Evolutionary conservation across 108 stramenopile species (phyloP), one percentile per base, ranked within the genome.

Genomic region (Stephanodiscus minutulus): DNA sequence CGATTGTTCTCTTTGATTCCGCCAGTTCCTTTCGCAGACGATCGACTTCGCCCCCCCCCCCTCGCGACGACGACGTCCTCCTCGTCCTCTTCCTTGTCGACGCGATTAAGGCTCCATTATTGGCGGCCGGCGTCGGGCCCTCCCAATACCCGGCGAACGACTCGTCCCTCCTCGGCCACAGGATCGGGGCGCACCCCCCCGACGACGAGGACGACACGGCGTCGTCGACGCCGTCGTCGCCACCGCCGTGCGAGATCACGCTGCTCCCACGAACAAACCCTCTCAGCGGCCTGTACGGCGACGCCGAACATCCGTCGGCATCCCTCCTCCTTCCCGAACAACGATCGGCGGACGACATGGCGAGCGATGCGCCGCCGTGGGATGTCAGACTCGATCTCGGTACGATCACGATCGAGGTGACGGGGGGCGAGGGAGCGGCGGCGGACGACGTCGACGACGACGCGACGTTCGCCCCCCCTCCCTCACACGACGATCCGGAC

Each of bases 351-450:
- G 58, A 43, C 10, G 31, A 63, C 48, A 63, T 47, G 21, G 61
- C 41, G 18, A 70, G 64, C 13, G 73, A 13, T 15, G 13, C 39
- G 12, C 73, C 63, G 8, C 47, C 39, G 39, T 46, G 28, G 56
- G 46, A 66, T 3, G 60, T 28, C 65, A 63, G 55, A 46, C 68
- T 70, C 35, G 73, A 69, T 54, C 61, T 73, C 10, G 77, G 74
- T 29, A 89, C 68, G 10, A 89, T 73, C 18, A 74, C 46, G 25
- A 93, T 83, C 41, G 81, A 66, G 3, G 89, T 77, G 11, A 91
- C 71, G 5, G 91, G 90, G 71, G 89, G 87, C 9, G 47, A 60
- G 0, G 61, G 17, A n/a, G 66, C 25, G 10, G 60, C 39, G 2
- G 60, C 62, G 13, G 72, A 24, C 15, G 61, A 46, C 46, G 55